Percentiles rank a stretch among this genome's conserved stretches.
Conservation (phyloP, 179 eudicot species). For the Spinacia oleracea region DNA sequence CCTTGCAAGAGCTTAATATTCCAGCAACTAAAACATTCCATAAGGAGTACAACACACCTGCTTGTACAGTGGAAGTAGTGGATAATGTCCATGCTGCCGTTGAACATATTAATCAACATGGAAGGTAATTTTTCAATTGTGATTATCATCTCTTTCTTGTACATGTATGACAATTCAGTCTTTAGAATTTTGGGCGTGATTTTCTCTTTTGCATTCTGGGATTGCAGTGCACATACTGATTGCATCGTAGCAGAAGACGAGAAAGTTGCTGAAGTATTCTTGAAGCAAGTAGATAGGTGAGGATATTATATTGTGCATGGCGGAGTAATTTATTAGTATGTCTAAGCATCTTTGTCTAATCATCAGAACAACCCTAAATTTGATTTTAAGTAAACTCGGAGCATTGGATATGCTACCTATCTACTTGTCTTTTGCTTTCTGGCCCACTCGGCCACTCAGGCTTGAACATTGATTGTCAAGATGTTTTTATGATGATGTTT, state of each 20-base stretch:
- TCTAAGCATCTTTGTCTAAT: not conserved
- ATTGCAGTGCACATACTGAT: slow-evolving; percentile 88
- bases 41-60: slow-evolving; percentile 76
- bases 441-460: too few relatives aligned
- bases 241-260: slow-evolving; percentile 75
- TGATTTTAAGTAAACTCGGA: too few relatives aligned
- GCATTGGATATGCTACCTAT: not conserved
- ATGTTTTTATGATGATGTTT: not conserved
- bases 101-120: slow-evolving; percentile 84
- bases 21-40: slow-evolving; percentile 69
- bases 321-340: not conserved
- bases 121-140: slow-evolving; percentile 51
- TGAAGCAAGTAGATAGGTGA: slow-evolving; percentile 89
- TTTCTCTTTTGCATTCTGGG: slow-evolving; percentile 12
- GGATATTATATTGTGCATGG: not conserved
- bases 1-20: slow-evolving; percentile 50
- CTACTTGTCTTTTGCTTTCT: not conserved
- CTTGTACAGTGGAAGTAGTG: slow-evolving; percentile 91
- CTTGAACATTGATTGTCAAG: not conserved
- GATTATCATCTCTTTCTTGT: not conserved
- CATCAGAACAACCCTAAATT: not conserved
- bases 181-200: not conserved
- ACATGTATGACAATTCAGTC: not conserved
- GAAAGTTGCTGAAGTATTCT: slow-evolving; percentile 61
- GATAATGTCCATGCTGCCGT: slow-evolving; percentile 88